Base-by-base conservation (phyloP, 495 filamentous ascomycete species). In the Hypoxylon intermedium region DNA sequence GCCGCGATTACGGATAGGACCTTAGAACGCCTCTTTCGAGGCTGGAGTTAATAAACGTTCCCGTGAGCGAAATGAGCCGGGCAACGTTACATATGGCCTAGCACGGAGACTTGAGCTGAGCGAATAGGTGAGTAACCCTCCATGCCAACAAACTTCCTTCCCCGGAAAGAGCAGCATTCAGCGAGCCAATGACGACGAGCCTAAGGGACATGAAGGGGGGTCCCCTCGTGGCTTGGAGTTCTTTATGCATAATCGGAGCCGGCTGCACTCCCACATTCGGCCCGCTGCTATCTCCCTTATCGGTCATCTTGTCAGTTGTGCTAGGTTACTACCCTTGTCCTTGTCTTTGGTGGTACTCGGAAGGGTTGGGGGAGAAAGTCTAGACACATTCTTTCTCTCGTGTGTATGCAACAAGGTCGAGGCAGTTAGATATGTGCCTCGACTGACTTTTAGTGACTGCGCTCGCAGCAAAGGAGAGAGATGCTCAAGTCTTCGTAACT, bases 281-380 rank as follows among this genome's bases (percentile, higher is more conserved):
- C 36, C 62, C 62, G 62, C 56, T 47, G 50, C 31, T 65, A 60
- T 65, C 56, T 55, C 41, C 53, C 56, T 60, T 60, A 60, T 65
- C 62, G 55, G 62, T 16, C 43, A 59, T 53, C 49, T 53, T 18
- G 43, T 48, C 9, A 53, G 12, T 15, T 37, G n/a, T 26, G 24
- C 9, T 12, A 6, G 13, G 12, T 6, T 16, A 6, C 24, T 7
- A 38, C 24, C 13, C 21, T 43, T 6, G 28, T 43, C 52, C 45
- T 9, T 44, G 51, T 46, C 42, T 38, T 47, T 15, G 40, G 44
- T 21, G 26, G 42, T 48, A 48, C 24, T 19, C 18, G 23, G 12
- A 42, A 57, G 59, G 26, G 53, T 53, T 38, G 43, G 43, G 48
- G 47, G 47, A 48, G n/a, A 41, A 42, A 51, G 42, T 57, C 40